Base-by-base conservation (phyloP, 495 filamentous ascomycete genomes). In the Staphylotrichum tortipilum region DNA sequence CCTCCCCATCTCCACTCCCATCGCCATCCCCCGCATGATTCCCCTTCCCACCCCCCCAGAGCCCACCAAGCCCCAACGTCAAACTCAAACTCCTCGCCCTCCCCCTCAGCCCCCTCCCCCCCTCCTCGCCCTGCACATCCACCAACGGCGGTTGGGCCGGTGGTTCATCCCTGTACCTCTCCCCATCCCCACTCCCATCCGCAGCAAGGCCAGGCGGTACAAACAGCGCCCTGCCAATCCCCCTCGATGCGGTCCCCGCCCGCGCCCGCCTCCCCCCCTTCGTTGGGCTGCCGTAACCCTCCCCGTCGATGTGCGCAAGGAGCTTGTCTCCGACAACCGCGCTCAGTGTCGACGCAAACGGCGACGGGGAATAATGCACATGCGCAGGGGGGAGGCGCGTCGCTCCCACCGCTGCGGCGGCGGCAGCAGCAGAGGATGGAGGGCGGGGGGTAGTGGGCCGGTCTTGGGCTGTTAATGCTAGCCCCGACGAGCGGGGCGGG, bases 61-160 rank as follows among this genome's bases (percentile, higher is more conserved):
- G 58, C 30, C 70, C 68, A 9, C 69, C 72, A 9, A 78, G 45
- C 15, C 73, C 69, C 3, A 78, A 49, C 11, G 74, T 73, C 41
- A 68, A 68, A 47, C 76, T 78, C 28, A 78, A 48, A 59, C 73
- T 78, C 46, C 76, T 63, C 23, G 75, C 68, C 23, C 72, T 55
- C 19, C 64, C 63, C 15, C 65, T 58, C 15, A 61, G 3, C 37
- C 29, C 49, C 54, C 35, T 52, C 59, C 7, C 51, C 46, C 3
- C 15, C 42, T n/a, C n/a, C n/a, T n/a, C n/a, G n/a, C n/a, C n/a
- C n/a, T n/a, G n/a, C n/a, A n/a, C n/a, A n/a, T n/a, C n/a, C n/a
- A n/a, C n/a, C n/a, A n/a, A n/a, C n/a, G n/a, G n/a, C n/a, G n/a
- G n/a, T n/a, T n/a, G n/a, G n/a, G n/a, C n/a, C n/a, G n/a, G n/a